Evolutionary conservation across 306 rosid species (phyloP).

Genomic region (Vigna reflexopilosa): DNA sequence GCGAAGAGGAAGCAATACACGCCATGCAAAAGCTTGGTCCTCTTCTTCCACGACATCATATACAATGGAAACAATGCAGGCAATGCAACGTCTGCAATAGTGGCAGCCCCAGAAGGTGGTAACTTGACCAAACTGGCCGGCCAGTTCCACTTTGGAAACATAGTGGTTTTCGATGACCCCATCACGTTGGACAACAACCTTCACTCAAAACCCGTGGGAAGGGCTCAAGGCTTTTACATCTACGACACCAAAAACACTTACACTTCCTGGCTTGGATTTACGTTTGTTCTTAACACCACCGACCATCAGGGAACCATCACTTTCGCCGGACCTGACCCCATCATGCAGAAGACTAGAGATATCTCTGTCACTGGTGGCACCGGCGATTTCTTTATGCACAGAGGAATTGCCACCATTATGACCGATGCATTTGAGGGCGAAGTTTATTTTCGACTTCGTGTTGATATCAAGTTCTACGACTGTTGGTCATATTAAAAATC

Average conservation of each 20-base stretch:
- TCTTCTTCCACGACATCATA: slow-evolving; percentile 72
- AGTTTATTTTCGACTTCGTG: slow-evolving; percentile 70
- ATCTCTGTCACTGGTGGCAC: slow-evolving; percentile 76
- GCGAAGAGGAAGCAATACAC: slow-evolving; percentile 42
- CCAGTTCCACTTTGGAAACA: slow-evolving; percentile 66
- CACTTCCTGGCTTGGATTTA: slow-evolving; percentile 75
- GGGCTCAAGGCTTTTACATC: slow-evolving; percentile 81
- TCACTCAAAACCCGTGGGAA: slow-evolving; percentile 72
- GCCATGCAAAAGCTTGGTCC: slow-evolving; percentile 68
- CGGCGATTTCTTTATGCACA: slow-evolving; percentile 80
- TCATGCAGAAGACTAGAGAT: slow-evolving; percentile 62
- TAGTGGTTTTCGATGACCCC: slow-evolving; percentile 77
- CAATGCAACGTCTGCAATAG: slow-evolving; percentile 80
- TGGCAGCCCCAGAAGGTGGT: slow-evolving; percentile 69
- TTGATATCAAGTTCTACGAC: slow-evolving; percentile 73
- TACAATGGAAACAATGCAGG: slow-evolving; percentile 70
- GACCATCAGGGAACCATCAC: slow-evolving; percentile 61
- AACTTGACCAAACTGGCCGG: slow-evolving; percentile 63
- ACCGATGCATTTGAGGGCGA: slow-evolving; percentile 81
- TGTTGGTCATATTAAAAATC: slow-evolving; percentile 54
- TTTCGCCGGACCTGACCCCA: slow-evolving; percentile 73
- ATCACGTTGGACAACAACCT: slow-evolving; percentile 74
- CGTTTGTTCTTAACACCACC: slow-evolving; percentile 59
- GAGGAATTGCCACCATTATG: slow-evolving; percentile 73
- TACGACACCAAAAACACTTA: slow-evolving; percentile 66